These are phyloP conservation scores for Lophiostoma macrostomum DNA, from an alignment of 495 filamentous ascomycete genomes.

Conservation along the genomic window DNA sequence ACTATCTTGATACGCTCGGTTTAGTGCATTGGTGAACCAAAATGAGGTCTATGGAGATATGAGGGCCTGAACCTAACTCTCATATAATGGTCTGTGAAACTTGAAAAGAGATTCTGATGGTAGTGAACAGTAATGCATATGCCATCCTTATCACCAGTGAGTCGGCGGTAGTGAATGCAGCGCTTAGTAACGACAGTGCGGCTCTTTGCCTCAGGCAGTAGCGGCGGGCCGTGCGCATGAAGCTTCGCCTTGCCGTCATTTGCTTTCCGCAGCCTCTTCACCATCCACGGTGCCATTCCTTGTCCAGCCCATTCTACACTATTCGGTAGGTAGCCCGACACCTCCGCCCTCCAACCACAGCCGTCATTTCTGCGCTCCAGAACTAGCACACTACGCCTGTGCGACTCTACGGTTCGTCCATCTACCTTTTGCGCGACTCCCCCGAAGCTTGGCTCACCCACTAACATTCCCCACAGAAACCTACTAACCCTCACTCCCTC, in stretches of 20 bases:
- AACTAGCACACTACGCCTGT: not conserved
- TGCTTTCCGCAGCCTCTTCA: not conserved
- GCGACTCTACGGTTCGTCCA: not conserved
- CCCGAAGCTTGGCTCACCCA: not conserved
- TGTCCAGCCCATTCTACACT: not conserved
- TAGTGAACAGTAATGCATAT: too few relatives aligned
- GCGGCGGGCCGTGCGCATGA: not conserved
- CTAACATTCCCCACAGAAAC: constrained; percentile 3
- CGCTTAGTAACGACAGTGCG: too few relatives aligned
- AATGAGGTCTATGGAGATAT: too few relatives aligned
- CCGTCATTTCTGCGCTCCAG: not conserved
- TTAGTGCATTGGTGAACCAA: too few relatives aligned
- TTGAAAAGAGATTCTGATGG: too few relatives aligned
- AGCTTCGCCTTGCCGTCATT: constrained; percentile 17
- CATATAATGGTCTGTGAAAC: too few relatives aligned
- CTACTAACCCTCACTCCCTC: not conserved
- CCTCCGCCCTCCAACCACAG: too few relatives aligned
- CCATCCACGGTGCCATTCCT: constrained; percentile 10
- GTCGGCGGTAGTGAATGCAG: too few relatives aligned
- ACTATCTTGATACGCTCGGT: not conserved
- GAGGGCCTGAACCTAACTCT: too few relatives aligned
- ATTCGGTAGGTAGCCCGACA: too few relatives aligned
- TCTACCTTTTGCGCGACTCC: not conserved
- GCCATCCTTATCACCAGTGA: too few relatives aligned
- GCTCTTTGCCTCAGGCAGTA: too few relatives aligned